Evolutionary conservation across 2,329 filamentous ascomycete genomes (phyloP), one percentile per base, ranked within the genome.

Genomic region (Alternaria atra): DNA sequence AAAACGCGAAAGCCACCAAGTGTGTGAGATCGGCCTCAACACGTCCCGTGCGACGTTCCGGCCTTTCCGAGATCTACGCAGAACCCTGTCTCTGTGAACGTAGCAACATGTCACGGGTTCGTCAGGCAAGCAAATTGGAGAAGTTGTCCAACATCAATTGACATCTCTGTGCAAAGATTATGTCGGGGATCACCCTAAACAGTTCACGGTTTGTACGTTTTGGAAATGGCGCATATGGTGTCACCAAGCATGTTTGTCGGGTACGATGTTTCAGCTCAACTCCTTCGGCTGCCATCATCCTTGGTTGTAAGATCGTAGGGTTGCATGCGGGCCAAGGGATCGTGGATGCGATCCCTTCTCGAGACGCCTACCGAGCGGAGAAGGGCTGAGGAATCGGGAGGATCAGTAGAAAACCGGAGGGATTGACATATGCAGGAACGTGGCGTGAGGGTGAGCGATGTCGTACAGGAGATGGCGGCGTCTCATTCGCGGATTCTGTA

Each of bases 381-480:
- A 13, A 34, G 52, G 43, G 44, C 46, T 35, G 13, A 34, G 57
- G 30, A 17, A 17, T 32, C 52, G 25, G 6, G 37, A 17, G 2
- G 57, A 55, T 55, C 37, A 55, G 51, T 46, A 43, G 43, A 42
- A 32, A 15, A 34, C 42, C 57, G 57, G 52, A 32, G 43, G 44
- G 40, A n/a, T 55, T 29, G 10, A 52, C 44, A 30, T 40, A 60
- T 60, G 58, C 53, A 60, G 53, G 53, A 56, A 60, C 52, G 32
- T 60, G 52, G 58, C 29, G 46, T 20, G 52, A 27, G 15, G 8
- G 17, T 32, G 42, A 29, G 52, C 40, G 39, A 60, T 56, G 57
- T 46, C 39, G 39, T 56, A 52, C 40, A 44, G 52, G 46, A 39
- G 39, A 32, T 17, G 34, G 27, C 20, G 25, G 29, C 55, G 25